Base-by-base conservation (phyloP, 345 rosid genomes). In the Gossypium turneri region DNA sequence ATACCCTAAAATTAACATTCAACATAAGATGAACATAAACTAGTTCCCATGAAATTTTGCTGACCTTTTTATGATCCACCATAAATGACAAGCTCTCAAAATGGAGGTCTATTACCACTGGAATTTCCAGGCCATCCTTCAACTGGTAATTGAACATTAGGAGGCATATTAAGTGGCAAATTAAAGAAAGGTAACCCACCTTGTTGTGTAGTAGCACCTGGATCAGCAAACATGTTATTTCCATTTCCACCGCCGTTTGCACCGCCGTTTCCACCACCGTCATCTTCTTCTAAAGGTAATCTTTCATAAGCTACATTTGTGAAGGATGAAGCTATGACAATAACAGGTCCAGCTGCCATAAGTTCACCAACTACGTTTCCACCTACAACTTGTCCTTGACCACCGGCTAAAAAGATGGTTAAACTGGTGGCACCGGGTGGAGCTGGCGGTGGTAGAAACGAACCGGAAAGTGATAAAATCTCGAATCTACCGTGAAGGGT, bases 321-420 rank as follows among this genome's bases (percentile, higher is more conserved):
- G 69, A 94, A 94, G 12, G 98, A 94, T 1, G 98, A 87, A 3
- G 98, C 97, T 73, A 94, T 92, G 58, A 94, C 89, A 45, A 94
- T 92, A 68, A 94, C 98, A 3, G 98, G 98, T 2, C 98, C 98
- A 0, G 98, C 93, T 13, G 98, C 97, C 10, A 79, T 91, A 76
- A 94, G 74, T 86, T 94, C 98, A n/a, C 98, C 98, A 0, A 92
- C 97, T 7, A 94, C 98, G 78, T 85, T 94, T 22, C 98, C 98
- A 0, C 98, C 98, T 9, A 94, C 91, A 12, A 94, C 97, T 74
- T 94, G 98, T 2, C 98, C 98, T 74, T 92, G 98, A 20, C 94
- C 92, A 2, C 98, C 98, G 11, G 95, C 90, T 7, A 94, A 79
- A 73, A 88, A 92, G 34, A 92, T 87, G 0, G 98, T 91, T 71